A percentile compares a stretch with the other conserved stretches of the same genome.
Evolutionary conservation across 1,284 basidiomycete species (phyloP).

Genomic region (Testicularia cyperi): DNA sequence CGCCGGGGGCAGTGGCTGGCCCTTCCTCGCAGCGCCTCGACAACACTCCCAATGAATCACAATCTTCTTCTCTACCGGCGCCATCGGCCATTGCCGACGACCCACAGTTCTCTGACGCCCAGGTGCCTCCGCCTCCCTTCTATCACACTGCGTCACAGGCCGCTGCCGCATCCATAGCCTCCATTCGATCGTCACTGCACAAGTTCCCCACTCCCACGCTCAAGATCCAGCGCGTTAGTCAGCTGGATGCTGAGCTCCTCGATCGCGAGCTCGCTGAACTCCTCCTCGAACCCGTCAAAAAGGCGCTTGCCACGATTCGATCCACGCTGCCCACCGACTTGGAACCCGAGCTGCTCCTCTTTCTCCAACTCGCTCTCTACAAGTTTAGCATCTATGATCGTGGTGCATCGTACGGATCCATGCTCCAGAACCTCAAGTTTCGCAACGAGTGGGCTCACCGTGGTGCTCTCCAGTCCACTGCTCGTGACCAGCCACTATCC

Average conservation of each 20-base stretch:
- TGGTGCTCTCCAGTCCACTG: slow-evolving; percentile 39
- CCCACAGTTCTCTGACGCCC: slow-evolving; percentile 22
- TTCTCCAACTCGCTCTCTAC: slow-evolving; percentile 78
- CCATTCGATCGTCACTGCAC: slow-evolving; percentile 44
- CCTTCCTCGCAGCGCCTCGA: no score
- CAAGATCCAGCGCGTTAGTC: slow-evolving; percentile 70
- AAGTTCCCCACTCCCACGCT: slow-evolving; percentile 53
- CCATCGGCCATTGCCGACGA: slow-evolving; percentile 16
- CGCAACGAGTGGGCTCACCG: slow-evolving; percentile 59
- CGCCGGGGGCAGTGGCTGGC: neutral
- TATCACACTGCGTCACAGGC: slow-evolving; percentile 42
- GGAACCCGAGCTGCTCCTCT: slow-evolving; percentile 77
- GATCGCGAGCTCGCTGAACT: slow-evolving; percentile 85
- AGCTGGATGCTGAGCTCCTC: slow-evolving; percentile 87
- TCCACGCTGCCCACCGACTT: slow-evolving; percentile 69
- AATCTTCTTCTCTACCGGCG: slow-evolving; percentile 7
- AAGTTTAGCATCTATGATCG: slow-evolving; percentile 79
- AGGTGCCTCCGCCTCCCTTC: slow-evolving; percentile 38
- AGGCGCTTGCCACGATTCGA: slow-evolving; percentile 67
- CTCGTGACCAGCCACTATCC: slow-evolving; percentile 42
- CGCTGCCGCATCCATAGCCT: slow-evolving; percentile 32
- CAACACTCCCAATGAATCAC: no score
- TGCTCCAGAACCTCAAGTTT: slow-evolving; percentile 76
- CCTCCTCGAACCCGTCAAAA: slow-evolving; percentile 78
- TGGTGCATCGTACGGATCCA: slow-evolving; percentile 84